These are phyloP conservation scores for Beauveria brongniartii DNA, from an alignment of 2,329 filamentous ascomycete genomes.

Conservation along the genomic window DNA sequence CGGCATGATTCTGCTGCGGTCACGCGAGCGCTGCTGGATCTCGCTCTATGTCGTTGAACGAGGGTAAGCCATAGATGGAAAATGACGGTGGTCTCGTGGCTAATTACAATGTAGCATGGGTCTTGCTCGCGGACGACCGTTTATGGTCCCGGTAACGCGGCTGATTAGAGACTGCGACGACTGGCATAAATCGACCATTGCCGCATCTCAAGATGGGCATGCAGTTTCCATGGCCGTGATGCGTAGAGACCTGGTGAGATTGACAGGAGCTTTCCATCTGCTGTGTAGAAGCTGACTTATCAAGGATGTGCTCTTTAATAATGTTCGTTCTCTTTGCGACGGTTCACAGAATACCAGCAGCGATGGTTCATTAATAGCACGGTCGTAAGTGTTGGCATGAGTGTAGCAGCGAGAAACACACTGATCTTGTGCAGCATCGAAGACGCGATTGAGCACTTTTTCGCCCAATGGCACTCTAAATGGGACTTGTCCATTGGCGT, in stretches of 20 bases:
- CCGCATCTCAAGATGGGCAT: conserved; percentile 61
- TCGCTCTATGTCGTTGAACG: conserved; percentile 65
- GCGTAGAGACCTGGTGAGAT: conserved; percentile 53
- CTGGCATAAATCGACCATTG: conserved; percentile 57
- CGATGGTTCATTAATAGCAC: conserved; percentile 44
- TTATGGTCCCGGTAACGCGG: conserved; percentile 58
- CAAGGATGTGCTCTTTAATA: conserved; percentile 47
- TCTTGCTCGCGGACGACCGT: conserved; percentile 59
- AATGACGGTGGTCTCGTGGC: not conserved
- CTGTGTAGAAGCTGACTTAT: conserved; percentile 9
- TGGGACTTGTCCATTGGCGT: conserved; percentile 52
- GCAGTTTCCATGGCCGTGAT: conserved; percentile 64
- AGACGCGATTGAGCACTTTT: conserved; percentile 56
- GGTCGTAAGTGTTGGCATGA: conserved; percentile 32
- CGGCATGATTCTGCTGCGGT: conserved; percentile 53
- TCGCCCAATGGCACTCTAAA: conserved; percentile 55
- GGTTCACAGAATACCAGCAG: conserved; percentile 40
- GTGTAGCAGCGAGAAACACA: not conserved
- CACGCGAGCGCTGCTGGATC: conserved; percentile 62
- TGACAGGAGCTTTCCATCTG: not conserved
- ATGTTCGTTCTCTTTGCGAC: conserved; percentile 52
- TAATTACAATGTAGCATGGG: conserved; percentile 41
- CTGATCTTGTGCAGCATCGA: conserved; percentile 36
- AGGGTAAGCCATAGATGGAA: conserved; percentile 37
- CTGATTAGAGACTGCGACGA: conserved; percentile 59